Evolutionary conservation across 2,329 filamentous ascomycete species (phyloP).

Genomic region (Onygenales sp.): DNA sequence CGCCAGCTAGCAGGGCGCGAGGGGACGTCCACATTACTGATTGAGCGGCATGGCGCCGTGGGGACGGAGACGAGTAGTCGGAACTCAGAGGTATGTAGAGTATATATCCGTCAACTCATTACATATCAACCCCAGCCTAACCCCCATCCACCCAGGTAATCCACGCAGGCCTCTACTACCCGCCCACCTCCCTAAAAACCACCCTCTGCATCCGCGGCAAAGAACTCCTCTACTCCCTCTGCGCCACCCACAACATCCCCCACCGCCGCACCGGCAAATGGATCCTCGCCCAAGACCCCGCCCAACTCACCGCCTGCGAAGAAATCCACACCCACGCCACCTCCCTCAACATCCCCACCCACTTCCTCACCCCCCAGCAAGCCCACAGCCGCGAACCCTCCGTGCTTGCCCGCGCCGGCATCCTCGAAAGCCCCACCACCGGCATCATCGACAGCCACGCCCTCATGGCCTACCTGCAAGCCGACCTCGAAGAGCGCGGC

Average conservation of each 20-base stretch:
- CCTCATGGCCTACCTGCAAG: constrained; percentile 72
- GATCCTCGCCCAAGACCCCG: constrained; percentile 77
- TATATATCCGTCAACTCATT: neutral
- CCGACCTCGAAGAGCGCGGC: constrained; percentile 57
- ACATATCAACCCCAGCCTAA: neutral
- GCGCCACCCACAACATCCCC: constrained; percentile 55
- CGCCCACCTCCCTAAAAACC: constrained; percentile 65
- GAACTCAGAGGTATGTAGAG: constrained; percentile 62
- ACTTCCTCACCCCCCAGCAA: constrained; percentile 58
- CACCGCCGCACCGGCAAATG: constrained; percentile 78
- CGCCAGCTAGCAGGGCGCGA: constrained; percentile 56
- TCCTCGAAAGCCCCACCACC: constrained; percentile 75
- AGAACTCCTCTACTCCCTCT: constrained; percentile 69
- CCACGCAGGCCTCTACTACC: constrained; percentile 91
- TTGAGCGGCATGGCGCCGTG: constrained; percentile 66
- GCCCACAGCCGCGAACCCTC: constrained; percentile 59
- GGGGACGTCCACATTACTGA: constrained; percentile 58
- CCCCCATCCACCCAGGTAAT: constrained; percentile 53
- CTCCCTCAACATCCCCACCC: constrained; percentile 55
- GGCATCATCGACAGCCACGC: constrained; percentile 85
- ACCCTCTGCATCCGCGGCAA: constrained; percentile 70
- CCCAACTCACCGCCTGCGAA: constrained; percentile 52
- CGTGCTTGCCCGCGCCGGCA: constrained; percentile 60
- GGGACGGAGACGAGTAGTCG: constrained; percentile 83
- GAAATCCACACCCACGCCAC: constrained; percentile 46